phyloP scores from a whole-genome alignment of 306 rosid genomes.

The Lithocarpus polystachyus region DNA sequence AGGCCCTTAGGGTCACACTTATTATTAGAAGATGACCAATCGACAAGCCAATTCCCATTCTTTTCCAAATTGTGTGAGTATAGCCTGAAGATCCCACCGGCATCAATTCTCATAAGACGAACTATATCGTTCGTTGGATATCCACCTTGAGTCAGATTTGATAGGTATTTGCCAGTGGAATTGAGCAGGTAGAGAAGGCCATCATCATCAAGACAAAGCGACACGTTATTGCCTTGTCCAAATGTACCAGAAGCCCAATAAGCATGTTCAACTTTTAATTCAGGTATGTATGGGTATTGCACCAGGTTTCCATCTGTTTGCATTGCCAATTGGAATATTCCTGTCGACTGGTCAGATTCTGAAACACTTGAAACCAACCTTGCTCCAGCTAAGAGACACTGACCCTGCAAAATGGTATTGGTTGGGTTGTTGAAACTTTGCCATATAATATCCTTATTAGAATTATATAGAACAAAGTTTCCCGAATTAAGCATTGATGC shows the following conservation, averaged over 20 bases:
- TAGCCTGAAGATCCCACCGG: too few species aligned
- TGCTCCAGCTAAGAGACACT: background rate
- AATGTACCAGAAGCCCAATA: fast-evolving
- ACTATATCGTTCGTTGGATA: too few species aligned
- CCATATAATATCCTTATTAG: too few species aligned
- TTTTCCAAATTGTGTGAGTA: background rate
- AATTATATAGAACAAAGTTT: background rate
- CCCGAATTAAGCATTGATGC: background rate
- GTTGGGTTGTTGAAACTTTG: background rate
- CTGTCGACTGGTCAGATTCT: background rate
- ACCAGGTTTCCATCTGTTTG: background rate
- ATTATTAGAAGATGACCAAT: background rate
- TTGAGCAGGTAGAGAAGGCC: background rate
- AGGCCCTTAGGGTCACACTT: background rate
- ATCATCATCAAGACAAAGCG: background rate
- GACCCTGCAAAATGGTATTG: background rate
- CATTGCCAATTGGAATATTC: background rate
- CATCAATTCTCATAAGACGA: too few species aligned
- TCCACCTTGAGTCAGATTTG: too few species aligned
- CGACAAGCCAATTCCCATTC: background rate
- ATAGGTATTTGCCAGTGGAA: too few species aligned
- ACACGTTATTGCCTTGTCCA: background rate
- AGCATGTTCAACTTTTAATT: background rate
- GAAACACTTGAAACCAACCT: background rate
- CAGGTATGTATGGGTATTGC: background rate